Conservation (phyloP, 768 basidiomycete genomes). For the Suillus ampliporus region DNA sequence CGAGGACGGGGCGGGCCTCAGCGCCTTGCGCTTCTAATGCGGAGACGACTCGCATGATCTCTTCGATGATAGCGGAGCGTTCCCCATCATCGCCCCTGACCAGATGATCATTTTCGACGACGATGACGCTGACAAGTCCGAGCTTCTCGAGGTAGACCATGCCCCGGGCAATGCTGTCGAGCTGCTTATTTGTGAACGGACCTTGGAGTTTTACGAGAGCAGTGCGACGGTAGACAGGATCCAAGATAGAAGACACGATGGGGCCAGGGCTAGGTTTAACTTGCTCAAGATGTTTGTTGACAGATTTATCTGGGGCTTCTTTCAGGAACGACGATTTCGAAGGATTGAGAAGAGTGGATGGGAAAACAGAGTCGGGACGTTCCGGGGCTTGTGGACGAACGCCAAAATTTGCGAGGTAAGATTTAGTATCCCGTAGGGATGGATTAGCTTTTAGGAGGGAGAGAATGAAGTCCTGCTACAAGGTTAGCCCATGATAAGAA, state of each 20-base stretch:
- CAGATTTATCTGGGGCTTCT: constrained; percentile 15
- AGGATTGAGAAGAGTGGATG: constrained; percentile 29
- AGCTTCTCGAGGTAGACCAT: constrained; percentile 96
- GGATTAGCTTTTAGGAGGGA: constrained; percentile 94
- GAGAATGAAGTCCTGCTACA: constrained; percentile 87
- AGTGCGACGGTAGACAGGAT: constrained; percentile 84
- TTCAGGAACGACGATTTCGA: constrained; percentile 28
- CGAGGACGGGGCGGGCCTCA: constrained; percentile 85
- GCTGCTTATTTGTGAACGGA: constrained; percentile 90
- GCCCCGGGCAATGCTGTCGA: constrained; percentile 92
- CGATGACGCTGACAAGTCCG: constrained; percentile 93
- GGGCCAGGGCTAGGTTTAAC: constrained; percentile 50
- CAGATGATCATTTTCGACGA: constrained; percentile 88
- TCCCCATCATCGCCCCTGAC: constrained; percentile 72
- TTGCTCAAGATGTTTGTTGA: constrained; percentile 39
- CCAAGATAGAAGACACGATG: constrained; percentile 75
- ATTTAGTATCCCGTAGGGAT: constrained; percentile 87
- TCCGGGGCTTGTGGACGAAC: constrained; percentile 54
- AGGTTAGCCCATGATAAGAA: constrained; percentile 16
- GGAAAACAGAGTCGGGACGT: constrained; percentile 30
- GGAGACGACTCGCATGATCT: constrained; percentile 84
- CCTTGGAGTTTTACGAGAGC: constrained; percentile 97
- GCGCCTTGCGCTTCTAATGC: constrained; percentile 87
- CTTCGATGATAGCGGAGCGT: constrained; percentile 68
- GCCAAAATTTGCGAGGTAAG: constrained; percentile 92